These are phyloP conservation scores for Trypanosoma mega DNA, from an alignment of 208 protist species.

Conservation along the genomic window DNA sequence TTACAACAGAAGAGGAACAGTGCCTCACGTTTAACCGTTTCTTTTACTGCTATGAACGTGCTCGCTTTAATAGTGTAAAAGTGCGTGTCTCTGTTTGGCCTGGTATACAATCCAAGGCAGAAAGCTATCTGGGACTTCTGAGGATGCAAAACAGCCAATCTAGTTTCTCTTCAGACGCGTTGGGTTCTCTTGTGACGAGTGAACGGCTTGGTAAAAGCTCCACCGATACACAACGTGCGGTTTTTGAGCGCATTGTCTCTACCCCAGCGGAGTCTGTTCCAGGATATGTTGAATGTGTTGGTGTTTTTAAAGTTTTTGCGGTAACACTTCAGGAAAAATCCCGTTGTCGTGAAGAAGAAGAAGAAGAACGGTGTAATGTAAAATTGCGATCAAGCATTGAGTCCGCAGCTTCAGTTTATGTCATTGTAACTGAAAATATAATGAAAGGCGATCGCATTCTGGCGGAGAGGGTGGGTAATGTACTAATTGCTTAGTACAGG, in stretches of 20 bases:
- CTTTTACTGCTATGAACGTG: conserved; percentile 63
- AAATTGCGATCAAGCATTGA: conserved; percentile 19
- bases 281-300: conserved; percentile 53
- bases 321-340: conserved; percentile 17
- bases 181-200: not conserved
- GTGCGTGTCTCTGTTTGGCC: conserved; percentile 48
- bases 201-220: not conserved
- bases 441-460: conserved; percentile 11
- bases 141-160: conserved; percentile 22
- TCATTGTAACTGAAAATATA: conserved; percentile 20
- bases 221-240: not conserved
- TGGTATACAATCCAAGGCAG: conserved; percentile 37
- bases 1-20: conserved; percentile 45
- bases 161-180: not conserved
- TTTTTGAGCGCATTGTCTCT: conserved; percentile 27
- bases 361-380: conserved; percentile 19
- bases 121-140: conserved; percentile 38
- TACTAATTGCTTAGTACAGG: no score
- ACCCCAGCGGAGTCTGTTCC: conserved; percentile 45
- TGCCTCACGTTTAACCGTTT: conserved; percentile 56
- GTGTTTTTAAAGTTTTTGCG: conserved; percentile 51
- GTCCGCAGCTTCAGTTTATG: conserved; percentile 18
- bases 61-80: conserved; percentile 57
- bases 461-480: conserved; percentile 9
- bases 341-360: not conserved